Evolutionary conservation across 805 yeast species (phyloP), one percentile per base, ranked within the genome.

Genomic region (Wickerhamiella sorbophila): DNA sequence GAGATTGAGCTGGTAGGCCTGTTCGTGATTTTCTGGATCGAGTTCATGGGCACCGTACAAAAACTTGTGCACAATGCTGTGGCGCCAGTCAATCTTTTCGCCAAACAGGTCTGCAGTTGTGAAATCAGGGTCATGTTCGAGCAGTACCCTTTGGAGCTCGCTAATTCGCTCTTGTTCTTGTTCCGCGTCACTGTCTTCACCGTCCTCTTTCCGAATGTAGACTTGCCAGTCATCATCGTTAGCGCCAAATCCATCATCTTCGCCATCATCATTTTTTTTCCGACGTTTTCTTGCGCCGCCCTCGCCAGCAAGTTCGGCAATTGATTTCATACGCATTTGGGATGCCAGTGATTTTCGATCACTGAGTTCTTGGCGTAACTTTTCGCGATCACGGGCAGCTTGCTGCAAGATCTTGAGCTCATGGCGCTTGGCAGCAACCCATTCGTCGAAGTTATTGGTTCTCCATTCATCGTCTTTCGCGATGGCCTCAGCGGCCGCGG

Each of bases 141-240:
- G 67, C 39, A 91, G 67, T 49, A 79, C 78, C 45, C 74, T 79
- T 59, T 88, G 96, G 29, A 91, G 51, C 26, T 47, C 44, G 9
- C 52, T 46, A n/a, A 65, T 49, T 14, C 48, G 47, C 21, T 56
- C 60, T 17, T 57, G 55, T 40, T 80, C 87, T 41, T 75, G 83
- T 44, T 80, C 94, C 47, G 82, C 79, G 27, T 74, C 73, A 51
- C 85, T 95, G 45, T 79, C 86, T 50, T 86, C 83, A 20, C 77
- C 46, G 6, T 42, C 48, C 21, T 41, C 44, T n/a, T 33, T 40
- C 8, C 35, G 38, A 18, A 32, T 72, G 57, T 88, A 88, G 15
- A 85, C 77, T 18, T 80, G 75, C 96, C 96, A 88, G 60, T 91
- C 98, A 43, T 82, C 94, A 56, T 88, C 97, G 54, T 85, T 77